Percentiles rank a stretch among this genome's conserved stretches.
Conservation (phyloP, 169 alveolate species). For the Plasmodium falciparum region DNA sequence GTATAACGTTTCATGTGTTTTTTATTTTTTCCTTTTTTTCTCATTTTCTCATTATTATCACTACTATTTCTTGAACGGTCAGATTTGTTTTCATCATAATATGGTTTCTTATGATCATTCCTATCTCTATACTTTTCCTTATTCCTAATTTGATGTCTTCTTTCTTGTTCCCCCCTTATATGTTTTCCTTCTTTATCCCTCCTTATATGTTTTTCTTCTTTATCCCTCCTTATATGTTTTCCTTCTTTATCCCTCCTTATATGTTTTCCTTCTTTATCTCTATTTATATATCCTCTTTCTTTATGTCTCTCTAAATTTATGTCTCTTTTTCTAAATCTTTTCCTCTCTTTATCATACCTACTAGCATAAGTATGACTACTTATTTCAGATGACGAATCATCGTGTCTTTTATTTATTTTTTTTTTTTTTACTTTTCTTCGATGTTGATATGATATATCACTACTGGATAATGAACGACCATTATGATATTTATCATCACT, state of each 20-base stretch:
- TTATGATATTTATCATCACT: background rate
- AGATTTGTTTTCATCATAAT: conserved; percentile 13
- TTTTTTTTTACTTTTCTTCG: conserved; percentile 16
- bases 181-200: background rate
- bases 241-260: background rate
- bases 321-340: conserved; percentile 16
- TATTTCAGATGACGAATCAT: conserved; percentile 1
- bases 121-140: background rate
- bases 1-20: background rate
- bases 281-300: background rate
- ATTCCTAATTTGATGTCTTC: background rate
- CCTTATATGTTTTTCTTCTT: background rate
- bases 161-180: background rate
- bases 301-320: background rate
- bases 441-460: background rate
- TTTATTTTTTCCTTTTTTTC: background rate
- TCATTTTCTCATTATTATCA: background rate
- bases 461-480: conserved; percentile 4
- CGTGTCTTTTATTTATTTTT: conserved; percentile 8
- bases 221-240: background rate
- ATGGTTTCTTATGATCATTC: background rate
- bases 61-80: conserved; percentile 4
- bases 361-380: conserved; percentile 4
- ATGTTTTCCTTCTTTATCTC: background rate
- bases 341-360: conserved; percentile 4